These are phyloP conservation scores for Phytophthora citrophthora DNA, from an alignment of 352 stramenopile species.

Conservation along the genomic window DNA sequence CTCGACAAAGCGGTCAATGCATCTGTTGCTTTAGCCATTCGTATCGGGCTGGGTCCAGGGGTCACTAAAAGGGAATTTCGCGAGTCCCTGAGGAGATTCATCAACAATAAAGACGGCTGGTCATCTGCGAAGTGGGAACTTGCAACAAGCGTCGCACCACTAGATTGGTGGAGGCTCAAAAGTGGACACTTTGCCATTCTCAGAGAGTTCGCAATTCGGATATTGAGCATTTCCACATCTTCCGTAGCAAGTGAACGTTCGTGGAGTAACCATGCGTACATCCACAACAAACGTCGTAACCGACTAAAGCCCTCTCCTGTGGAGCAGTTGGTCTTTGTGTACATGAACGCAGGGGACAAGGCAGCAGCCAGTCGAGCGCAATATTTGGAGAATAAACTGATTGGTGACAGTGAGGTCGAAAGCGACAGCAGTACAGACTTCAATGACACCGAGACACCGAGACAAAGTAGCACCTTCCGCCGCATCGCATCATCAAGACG, in stretches of 20 bases:
- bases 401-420: no score
- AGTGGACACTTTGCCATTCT: slow-evolving; percentile 2
- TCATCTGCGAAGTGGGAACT: background rate
- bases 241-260: background rate
- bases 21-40: background rate
- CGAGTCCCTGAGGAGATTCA: background rate
- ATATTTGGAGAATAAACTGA: background rate
- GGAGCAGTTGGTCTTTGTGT: background rate
- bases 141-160: background rate
- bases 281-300: background rate
- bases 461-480: no score
- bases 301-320: background rate
- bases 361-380: background rate
- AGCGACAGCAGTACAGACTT: no score
- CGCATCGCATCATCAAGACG: no score
- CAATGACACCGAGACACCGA: no score
- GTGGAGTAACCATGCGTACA: background rate
- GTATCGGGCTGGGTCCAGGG: background rate
- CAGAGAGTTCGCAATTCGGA: background rate
- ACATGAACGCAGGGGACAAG: background rate
- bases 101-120: slow-evolving; percentile 6
- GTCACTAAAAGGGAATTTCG: background rate
- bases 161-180: slow-evolving; percentile 22
- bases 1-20: background rate
- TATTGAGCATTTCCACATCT: slow-evolving; percentile 1